Base-by-base conservation (phyloP, 768 basidiomycete genomes). In the Lactarius hatsudake region DNA sequence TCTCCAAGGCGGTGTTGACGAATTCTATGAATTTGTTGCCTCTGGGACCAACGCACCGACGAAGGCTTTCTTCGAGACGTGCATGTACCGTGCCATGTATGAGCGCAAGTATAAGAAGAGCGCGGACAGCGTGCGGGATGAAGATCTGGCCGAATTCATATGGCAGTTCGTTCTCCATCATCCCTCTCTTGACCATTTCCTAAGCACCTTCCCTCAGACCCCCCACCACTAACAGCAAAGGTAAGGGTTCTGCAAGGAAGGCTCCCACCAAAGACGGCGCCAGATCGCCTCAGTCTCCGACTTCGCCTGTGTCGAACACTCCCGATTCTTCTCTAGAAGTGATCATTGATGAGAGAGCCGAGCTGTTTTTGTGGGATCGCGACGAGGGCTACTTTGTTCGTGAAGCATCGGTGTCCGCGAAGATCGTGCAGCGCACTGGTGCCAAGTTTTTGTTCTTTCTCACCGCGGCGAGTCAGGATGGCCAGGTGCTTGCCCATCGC, bases 51-150 rank as follows among this genome's bases (percentile, higher is more conserved):
- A 86, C 60, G 82, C 76, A 61, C 90, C 92, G 0, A 96, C 93
- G 0, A 85, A 88, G 57, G 89, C 86, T 18, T 91, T 94, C 75
- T 97, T 98, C 74, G 95, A 98, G 78, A 88, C 88, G 30, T 93
- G 94, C 78, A 91, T 98, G 83, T 92, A 96, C 72, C 87, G 93
- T 34, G 96, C 96, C 66, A 94, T 98, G 88, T 98, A 90, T 76
- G 97, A 99, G 75, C 86, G 95, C 78, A 96, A 95, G 80, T 89
- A 90, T 80, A 88, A 82, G 72, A 80, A 72, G 60, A 86, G 85
- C 71, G 91, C 92, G 13, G 88, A 92, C 63, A 84, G 81, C 67
- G 83, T 88, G 20, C 76, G 75, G 36, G 90, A 93, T 72, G 77
- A 81, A 1, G 87, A 91, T 38, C 79, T 98, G 42, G 85, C 89